Evolutionary conservation across 169 alveolate species (phyloP), one percentile per base, ranked within the genome.

Genomic region (Amoebophrya sp.): DNA sequence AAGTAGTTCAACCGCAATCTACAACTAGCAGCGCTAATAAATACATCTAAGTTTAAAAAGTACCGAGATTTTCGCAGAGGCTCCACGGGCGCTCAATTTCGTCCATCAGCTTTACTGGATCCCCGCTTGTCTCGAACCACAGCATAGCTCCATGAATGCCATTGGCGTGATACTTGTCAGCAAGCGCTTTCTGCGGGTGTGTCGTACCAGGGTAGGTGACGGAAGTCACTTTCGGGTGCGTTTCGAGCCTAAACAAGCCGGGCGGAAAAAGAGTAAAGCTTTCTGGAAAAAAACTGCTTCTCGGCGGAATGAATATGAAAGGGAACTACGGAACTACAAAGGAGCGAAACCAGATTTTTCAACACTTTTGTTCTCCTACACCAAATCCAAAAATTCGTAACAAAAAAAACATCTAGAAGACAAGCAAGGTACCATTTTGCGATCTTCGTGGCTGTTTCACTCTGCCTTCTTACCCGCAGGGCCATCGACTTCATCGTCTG

Each of bases 61-160:
- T 91, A 0, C 94, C 96, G 77, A 95, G 92, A 90, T 94, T 94
- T 90, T 95, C 96, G 77, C 95, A 94, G 90, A 95, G 93, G 38
- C 95, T 91, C 95, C 95, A 95, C 0, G 96, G 96, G 38, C 94
- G 93, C 93, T 93, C 93, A 90, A 92, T 83, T n/a, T 91, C 91
- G 92, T 93, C n/a, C 92, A 89, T 92, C 65, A 89, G 41, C 40
- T 40, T 65, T 24, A 18, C 41, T 33, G 78, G 93, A 91, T 92
- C 91, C 24, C 26, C 89, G 47, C 23, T 92, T 78, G 93, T 93
- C 78, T 95, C 95, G 39, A 94, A 93, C 94, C 95, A 94, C 36
- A 95, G 94, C 95, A 95, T 94, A 40, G 95, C 95, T 12, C 97
- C 97, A 54, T 95, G 94, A 12, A 94, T 34, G 33, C 94, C 95